phyloP scores from a whole-genome alignment of 495 filamentous ascomycete genomes.

The Lepraria neglecta region DNA sequence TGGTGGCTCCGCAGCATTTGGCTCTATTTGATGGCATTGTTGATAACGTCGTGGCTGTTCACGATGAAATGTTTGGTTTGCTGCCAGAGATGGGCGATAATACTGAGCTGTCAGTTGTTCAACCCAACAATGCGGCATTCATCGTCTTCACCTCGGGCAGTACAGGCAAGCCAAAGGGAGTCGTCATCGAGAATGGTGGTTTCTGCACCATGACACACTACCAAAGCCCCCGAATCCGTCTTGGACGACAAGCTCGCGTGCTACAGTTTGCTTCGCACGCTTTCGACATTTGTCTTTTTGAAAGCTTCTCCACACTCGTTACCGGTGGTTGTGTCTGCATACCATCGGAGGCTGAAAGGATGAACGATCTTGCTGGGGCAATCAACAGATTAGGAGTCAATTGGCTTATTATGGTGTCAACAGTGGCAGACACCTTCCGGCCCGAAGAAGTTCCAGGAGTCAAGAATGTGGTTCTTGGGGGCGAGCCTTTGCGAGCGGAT shows the following conservation, averaged over 20 bases:
- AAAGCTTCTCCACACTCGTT: slow-evolving; percentile 41
- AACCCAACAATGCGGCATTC: not conserved
- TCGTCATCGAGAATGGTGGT: slow-evolving; percentile 21
- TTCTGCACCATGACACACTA: slow-evolving; percentile 2
- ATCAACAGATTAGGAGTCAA: slow-evolving; percentile 43
- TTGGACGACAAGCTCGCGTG: slow-evolving; percentile 31
- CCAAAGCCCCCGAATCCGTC: not conserved
- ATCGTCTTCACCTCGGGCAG: slow-evolving; percentile 28
- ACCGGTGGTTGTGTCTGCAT: slow-evolving; percentile 48
- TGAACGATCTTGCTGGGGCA: slow-evolving; percentile 43
- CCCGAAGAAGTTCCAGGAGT: slow-evolving; percentile 43
- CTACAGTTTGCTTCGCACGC: slow-evolving; percentile 44
- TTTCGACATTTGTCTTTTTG: slow-evolving; percentile 45
- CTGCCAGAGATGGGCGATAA: not conserved
- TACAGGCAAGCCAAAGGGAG: slow-evolving; percentile 32
- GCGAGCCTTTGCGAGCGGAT: slow-evolving; percentile 43
- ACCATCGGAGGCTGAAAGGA: slow-evolving; percentile 44
- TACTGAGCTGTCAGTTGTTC: not conserved
- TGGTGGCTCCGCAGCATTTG: not conserved
- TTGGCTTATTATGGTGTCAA: slow-evolving; percentile 45
- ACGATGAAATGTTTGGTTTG: not conserved
- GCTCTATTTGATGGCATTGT: not conserved
- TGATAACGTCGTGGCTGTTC: not conserved
- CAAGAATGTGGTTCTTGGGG: slow-evolving; percentile 43
- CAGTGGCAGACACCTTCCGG: slow-evolving; percentile 42